These are phyloP conservation scores for Aspergillus uvarum DNA, from an alignment of 2,329 filamentous ascomycete species.

Conservation along the genomic window DNA sequence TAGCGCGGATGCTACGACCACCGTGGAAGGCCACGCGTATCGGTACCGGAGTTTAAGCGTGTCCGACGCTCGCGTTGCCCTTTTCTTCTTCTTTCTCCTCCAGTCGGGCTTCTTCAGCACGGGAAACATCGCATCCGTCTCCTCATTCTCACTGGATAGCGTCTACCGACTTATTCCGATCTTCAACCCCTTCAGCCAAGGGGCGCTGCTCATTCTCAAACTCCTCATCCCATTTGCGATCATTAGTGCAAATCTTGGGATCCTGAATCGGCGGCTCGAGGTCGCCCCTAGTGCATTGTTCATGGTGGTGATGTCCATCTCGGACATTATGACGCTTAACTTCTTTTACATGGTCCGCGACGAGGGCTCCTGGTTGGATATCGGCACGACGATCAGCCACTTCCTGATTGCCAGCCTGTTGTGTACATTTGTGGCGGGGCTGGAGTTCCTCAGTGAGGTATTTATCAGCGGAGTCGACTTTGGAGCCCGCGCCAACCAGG, in stretches of 20 bases:
- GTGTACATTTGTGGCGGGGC: slow-evolving; percentile 82
- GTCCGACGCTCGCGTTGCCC: slow-evolving; percentile 79
- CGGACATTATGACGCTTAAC: slow-evolving; percentile 86
- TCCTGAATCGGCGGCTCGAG: slow-evolving; percentile 79
- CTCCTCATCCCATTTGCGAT: slow-evolving; percentile 90
- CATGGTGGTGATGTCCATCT: slow-evolving; percentile 89
- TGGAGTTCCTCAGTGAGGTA: slow-evolving; percentile 81
- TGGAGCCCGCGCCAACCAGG: slow-evolving; percentile 14
- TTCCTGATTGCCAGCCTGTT: slow-evolving; percentile 89
- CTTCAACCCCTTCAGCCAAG: slow-evolving; percentile 92
- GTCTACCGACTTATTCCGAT: slow-evolving; percentile 84
- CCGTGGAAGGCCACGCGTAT: slow-evolving; percentile 32
- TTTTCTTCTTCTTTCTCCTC: slow-evolving; percentile 93
- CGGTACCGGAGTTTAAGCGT: slow-evolving; percentile 69
- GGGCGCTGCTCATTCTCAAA: slow-evolving; percentile 81
- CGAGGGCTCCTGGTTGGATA: slow-evolving; percentile 95
- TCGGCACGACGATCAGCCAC: slow-evolving; percentile 93
- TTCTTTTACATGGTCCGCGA: slow-evolving; percentile 99
- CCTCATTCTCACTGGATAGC: slow-evolving; percentile 88
- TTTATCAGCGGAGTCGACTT: slow-evolving; percentile 78
- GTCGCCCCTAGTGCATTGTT: slow-evolving; percentile 87
- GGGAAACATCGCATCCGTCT: slow-evolving; percentile 91
- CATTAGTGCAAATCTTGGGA: slow-evolving; percentile 89
- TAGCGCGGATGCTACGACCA: slow-evolving; percentile 35
- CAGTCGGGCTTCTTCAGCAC: slow-evolving; percentile 97